These are phyloP conservation scores for Aspergillus conjunctus DNA, from an alignment of 495 filamentous ascomycete genomes.

Conservation along the genomic window DNA sequence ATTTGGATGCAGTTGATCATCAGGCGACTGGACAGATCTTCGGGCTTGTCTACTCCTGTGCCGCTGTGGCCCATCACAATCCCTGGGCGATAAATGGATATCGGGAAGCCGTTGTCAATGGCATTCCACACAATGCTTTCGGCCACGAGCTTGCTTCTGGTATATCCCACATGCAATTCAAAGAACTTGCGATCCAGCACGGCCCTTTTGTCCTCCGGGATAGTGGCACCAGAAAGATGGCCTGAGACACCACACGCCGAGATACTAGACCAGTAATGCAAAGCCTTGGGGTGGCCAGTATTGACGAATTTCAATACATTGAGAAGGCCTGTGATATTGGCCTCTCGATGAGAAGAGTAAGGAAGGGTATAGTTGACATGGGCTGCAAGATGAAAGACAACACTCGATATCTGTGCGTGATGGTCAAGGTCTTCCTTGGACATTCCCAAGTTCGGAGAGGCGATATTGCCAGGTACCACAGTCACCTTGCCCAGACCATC, in stretches of 20 bases:
- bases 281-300: slow-evolving; percentile 18
- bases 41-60: slow-evolving; percentile 25
- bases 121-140: slow-evolving; percentile 26
- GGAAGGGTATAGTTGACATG: slow-evolving; percentile 27
- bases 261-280: slow-evolving; percentile 34
- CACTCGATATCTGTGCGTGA: neutral
- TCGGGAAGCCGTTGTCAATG: slow-evolving; percentile 23
- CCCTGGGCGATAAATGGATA: slow-evolving; percentile 30
- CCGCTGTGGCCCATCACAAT: slow-evolving; percentile 26
- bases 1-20: slow-evolving; percentile 24
- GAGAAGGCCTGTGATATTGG: slow-evolving; percentile 26
- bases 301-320: slow-evolving; percentile 23
- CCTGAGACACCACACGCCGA: slow-evolving; percentile 23
- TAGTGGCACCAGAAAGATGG: slow-evolving; percentile 15
- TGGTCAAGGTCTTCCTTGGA: neutral
- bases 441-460: no score
- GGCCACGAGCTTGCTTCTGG: slow-evolving; percentile 28
- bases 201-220: no score
- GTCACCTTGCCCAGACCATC: no score
- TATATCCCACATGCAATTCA: slow-evolving; percentile 28
- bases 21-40: slow-evolving; percentile 32
- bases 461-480: no score
- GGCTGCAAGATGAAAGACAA: slow-evolving; percentile 29
- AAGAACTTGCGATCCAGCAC: no score
- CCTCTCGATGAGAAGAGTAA: slow-evolving; percentile 21